Conservation (phyloP, 2,329 filamentous ascomycete genomes). For the Nemania sp. region DNA sequence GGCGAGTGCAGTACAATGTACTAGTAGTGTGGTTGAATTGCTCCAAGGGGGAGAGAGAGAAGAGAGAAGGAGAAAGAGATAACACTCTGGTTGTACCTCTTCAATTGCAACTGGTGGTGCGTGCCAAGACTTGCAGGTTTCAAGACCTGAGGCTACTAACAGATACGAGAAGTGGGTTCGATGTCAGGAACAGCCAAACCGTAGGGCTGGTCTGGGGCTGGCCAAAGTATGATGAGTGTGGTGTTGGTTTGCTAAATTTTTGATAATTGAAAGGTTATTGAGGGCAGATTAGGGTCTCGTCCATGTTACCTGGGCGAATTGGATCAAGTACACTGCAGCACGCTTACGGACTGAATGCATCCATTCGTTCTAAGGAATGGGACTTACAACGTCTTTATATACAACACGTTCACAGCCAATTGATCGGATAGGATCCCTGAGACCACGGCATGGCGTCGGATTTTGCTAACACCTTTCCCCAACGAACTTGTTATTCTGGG, state of each 20-base stretch:
- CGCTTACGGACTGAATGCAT: conserved; percentile 8
- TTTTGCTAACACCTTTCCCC: conserved; percentile 13
- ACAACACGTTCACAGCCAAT: conserved; percentile 2
- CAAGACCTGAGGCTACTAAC: conserved; percentile 20
- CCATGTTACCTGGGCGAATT: conserved; percentile 18
- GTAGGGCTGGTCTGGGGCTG: conserved; percentile 12
- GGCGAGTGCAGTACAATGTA: neutral
- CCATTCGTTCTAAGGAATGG: conserved; percentile 9
- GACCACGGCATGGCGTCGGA: conserved; percentile 6
- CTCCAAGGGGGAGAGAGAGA: neutral
- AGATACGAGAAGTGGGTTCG: conserved; percentile 25
- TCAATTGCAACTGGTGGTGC: neutral
- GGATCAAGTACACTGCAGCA: neutral
- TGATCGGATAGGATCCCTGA: neutral
- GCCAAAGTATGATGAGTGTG: too few relatives aligned
- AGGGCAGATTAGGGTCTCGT: conserved; percentile 7
- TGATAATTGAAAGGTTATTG: conserved; percentile 14
- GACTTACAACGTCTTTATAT: conserved; percentile 26
- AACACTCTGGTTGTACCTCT: neutral
- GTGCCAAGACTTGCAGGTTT: conserved; percentile 4
- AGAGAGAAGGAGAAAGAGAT: neutral
- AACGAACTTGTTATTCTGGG: conserved; percentile 14
- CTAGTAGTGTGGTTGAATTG: neutral
- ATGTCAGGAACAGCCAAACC: conserved; percentile 14
- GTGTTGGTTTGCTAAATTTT: neutral